These are phyloP conservation scores for Anthracocystis walkeri DNA, from an alignment of 1,284 basidiomycete species.

Conservation along the genomic window DNA sequence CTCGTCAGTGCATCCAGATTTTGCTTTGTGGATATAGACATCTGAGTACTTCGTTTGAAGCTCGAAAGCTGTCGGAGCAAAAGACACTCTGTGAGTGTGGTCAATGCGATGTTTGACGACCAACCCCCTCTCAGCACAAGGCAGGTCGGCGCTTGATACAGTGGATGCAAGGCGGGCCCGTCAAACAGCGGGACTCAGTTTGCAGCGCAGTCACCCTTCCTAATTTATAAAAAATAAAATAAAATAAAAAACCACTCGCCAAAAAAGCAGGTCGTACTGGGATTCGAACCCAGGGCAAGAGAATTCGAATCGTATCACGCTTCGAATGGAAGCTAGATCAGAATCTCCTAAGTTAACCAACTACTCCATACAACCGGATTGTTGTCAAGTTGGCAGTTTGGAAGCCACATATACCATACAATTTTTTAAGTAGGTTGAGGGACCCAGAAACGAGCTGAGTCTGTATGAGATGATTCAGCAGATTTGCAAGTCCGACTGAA, in stretches of 20 bases:
- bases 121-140: too few relatives aligned
- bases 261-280: slow-evolving; percentile 50
- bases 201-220: too few relatives aligned
- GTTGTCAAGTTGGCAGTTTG: not conserved
- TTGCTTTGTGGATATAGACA: too few relatives aligned
- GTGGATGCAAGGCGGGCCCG: not conserved
- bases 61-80: too few relatives aligned
- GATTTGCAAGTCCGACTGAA: not conserved
- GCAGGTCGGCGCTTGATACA: too few relatives aligned
- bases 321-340: slow-evolving; percentile 13
- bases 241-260: slow-evolving; percentile 3
- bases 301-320: slow-evolving; percentile 32
- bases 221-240: too few relatives aligned
- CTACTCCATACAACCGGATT: slow-evolving; percentile 52
- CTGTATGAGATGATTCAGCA: slow-evolving; percentile 17
- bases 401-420: not conserved
- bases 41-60: too few relatives aligned
- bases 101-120: too few relatives aligned
- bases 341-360: slow-evolving; percentile 59
- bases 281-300: slow-evolving; percentile 59
- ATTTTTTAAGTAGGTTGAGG: not conserved
- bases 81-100: too few relatives aligned
- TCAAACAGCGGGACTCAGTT: too few relatives aligned
- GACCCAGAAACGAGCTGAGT: too few relatives aligned
- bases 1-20: too few relatives aligned